phyloP scores from a whole-genome alignment of 2,329 filamentous ascomycete genomes.

The Diaporthe nobilis region DNA sequence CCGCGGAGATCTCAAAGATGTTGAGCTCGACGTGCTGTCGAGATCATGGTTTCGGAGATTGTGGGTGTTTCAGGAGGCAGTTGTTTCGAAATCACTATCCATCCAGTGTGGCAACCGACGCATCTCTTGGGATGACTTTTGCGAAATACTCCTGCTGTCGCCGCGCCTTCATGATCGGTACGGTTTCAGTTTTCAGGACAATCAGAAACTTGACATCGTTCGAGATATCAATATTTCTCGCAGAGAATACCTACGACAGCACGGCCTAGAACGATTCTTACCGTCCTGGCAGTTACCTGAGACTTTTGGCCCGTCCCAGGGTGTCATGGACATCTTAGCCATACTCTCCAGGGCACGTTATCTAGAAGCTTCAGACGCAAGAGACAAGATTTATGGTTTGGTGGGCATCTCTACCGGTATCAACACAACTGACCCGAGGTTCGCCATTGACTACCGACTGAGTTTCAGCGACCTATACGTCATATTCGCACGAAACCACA shows the following conservation, averaged over 20 bases:
- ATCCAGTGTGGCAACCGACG: neutral
- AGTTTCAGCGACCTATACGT: neutral
- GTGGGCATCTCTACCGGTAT: slow-evolving; percentile 5
- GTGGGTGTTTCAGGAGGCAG: slow-evolving; percentile 6
- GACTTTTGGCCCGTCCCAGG: neutral
- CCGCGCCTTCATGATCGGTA: neutral
- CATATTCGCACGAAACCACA: slow-evolving; percentile 9
- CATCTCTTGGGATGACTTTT: slow-evolving; percentile 9
- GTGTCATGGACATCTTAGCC: neutral
- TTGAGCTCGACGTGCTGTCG: neutral
- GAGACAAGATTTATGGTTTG: slow-evolving; percentile 14
- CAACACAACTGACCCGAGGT: neutral
- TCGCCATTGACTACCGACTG: neutral
- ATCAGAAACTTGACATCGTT: slow-evolving; percentile 1
- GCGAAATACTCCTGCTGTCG: neutral
- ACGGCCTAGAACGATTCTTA: neutral
- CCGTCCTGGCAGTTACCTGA: neutral
- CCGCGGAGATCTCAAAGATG: neutral
- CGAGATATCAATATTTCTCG: slow-evolving; percentile 9
- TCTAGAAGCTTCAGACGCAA: slow-evolving; percentile 12
- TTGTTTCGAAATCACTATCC: neutral
- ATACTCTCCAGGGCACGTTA: neutral
- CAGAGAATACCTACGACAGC: neutral
- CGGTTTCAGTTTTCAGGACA: slow-evolving; percentile 10
- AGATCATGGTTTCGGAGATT: slow-evolving; percentile 6